Base-by-base conservation (phyloP, 2,329 filamentous ascomycete species). In the Calonectria honghensis region DNA sequence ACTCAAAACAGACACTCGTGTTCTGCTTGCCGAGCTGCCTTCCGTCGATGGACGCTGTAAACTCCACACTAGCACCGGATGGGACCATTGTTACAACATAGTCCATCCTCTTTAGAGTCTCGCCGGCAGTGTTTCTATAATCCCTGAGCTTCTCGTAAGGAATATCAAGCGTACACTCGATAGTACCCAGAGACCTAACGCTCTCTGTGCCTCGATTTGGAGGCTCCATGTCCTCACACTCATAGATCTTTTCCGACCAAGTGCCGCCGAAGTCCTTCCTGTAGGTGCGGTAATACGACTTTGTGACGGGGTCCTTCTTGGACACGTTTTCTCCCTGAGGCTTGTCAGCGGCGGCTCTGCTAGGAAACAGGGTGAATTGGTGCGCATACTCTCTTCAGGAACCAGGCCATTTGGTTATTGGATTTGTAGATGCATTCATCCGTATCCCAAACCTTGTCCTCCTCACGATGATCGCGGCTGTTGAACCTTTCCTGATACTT, bases 191-290 rank as follows among this genome's bases (percentile, higher is more conserved):
- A 18, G 32, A 27, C 13, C 41, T 64, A 7, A 72, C 69, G 16
- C 48, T 72, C 24, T 50, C 37, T 2, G 39, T 72, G 4, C 31
- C 20, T 29, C 69, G 61, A 14, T 20, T 66, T 29, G 69, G 69
- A 14, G 69, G 69, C 18, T 65, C 61, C 31, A 31, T 41, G 39
- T 72, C 69, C 35, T 66, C 69, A 18, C 69, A 72, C 18, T 72
- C 48, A 31, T 57, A 65, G 20, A 72, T 64, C n/a, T 29, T 16
- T 29, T 35, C 69, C 20, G 32, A 31, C 24, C n/a, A 59, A 11
- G 41, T 24, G 6, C 69, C 59, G 4, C 39, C 69, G 31, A 65
- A 72, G 61, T 72, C 50, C 32, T 72, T 37, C 13, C 35, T 65
- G 27, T 45, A 66, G 5, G 35, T 48, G 31, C 61, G 45, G 16